Base-by-base conservation (phyloP, 305 asterid species). In the Fraxinus xanthoxyloides region DNA sequence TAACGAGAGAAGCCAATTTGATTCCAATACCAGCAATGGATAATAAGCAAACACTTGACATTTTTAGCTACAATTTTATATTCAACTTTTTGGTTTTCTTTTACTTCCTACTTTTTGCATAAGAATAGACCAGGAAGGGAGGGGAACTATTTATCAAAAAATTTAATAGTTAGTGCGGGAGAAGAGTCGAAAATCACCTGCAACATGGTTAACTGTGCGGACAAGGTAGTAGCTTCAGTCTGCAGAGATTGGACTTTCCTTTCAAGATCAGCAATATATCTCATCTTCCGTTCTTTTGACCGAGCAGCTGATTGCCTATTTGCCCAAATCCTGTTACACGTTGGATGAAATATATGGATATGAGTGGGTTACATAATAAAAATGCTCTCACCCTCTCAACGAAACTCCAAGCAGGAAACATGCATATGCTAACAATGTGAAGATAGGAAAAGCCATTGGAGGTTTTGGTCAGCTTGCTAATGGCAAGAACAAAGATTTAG, bases 271-370 rank as follows among this genome's bases (percentile, higher is more conserved):
- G 94, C 92, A 82, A 97, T 97, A 88, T 97, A 97, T 80, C 99
- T 93, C 98, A 97, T 94, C 86, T 97, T 97, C 84, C 99, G 89
- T 87, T 97, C 99, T 87, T 97, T 95, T 78, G 99, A 97, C 87
- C 99, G 89, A 46, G 98, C 98, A 61, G 99, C 98, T 28, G 99
- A 97, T 87, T 97, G 99, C 89, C 99, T 97, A 85, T 97, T 97
- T 76, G 99, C 99, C 98, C 98, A 97, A 84, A 97, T 92, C 91
- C 98, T 94, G 87, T 82, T 67, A 81, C 74, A 81, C 56, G 17
- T 82, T 46, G 54, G 81, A 79, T 40, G 63, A 36, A 63, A 31
- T 79, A 56, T 72, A 77, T 65, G 19, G 30, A 76, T n/a, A 80
- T 79, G 72, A 85, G 86, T 34, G 34, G 63, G 61, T 7, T 77